Percentiles rank a stretch among this genome's conserved stretches.
phyloP scores from a whole-genome alignment of 129 eudicot genomes.

The Pittosporum tobira region DNA sequence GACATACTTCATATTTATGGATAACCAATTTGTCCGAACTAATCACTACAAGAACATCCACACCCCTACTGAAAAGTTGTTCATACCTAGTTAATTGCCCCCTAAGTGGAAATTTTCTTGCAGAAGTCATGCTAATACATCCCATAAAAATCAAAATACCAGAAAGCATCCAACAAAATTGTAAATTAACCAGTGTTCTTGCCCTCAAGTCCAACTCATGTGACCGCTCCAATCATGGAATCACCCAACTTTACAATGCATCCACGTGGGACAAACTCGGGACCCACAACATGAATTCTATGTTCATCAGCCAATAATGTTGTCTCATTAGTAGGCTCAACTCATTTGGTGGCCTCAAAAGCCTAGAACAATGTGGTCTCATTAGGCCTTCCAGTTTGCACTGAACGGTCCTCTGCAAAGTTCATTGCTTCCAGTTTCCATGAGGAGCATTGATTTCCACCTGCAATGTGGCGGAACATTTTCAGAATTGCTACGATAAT shows the following conservation, averaged over 20 bases:
- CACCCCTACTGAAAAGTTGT: constrained; percentile 38
- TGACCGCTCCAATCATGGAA: constrained; percentile 47
- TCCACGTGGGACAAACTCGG: constrained; percentile 61
- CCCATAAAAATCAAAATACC: constrained; percentile 49
- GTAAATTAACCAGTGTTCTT: constrained; percentile 67
- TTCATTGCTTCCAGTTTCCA: constrained; percentile 39
- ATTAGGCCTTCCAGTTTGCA: constrained; percentile 47
- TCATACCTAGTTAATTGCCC: constrained; percentile 42
- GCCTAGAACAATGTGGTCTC: constrained; percentile 55
- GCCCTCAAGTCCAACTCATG: constrained; percentile 57
- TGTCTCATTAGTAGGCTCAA: constrained; percentile 76
- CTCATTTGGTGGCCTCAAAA: constrained; percentile 71
- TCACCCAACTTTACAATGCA: constrained; percentile 33
- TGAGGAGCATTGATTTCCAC: constrained; percentile 56
- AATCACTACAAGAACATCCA: constrained; percentile 36
- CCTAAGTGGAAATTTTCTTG: constrained; percentile 23
- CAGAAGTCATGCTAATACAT: constrained; percentile 24
- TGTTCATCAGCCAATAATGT: constrained; percentile 73
- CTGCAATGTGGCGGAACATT: constrained; percentile 66
- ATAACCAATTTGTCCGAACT: constrained; percentile 38
- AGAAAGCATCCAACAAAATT: constrained; percentile 76
- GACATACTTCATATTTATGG: constrained; percentile 10
- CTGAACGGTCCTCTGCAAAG: constrained; percentile 65
- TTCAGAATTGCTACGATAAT: constrained; percentile 80
- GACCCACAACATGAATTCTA: constrained; percentile 75